phyloP scores from a whole-genome alignment of 257 asterid genomes.

The Agastache rugosa region DNA sequence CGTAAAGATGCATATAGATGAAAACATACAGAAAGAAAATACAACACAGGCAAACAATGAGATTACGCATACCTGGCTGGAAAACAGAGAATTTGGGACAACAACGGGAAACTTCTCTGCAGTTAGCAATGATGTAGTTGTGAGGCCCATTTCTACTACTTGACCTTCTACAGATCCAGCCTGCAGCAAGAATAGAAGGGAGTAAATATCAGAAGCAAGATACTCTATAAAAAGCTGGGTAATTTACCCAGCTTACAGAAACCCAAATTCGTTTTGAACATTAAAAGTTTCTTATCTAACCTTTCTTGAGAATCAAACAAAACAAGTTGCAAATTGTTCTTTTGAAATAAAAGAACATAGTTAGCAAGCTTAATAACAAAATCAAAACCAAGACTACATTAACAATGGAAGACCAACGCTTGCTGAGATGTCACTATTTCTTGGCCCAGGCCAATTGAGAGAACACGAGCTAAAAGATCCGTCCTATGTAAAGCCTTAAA shows the following conservation, averaged over 20 bases:
- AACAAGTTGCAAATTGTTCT: neutral
- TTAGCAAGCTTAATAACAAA: neutral
- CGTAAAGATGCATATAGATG: neutral
- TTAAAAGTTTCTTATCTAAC: neutral
- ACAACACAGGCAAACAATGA: conserved; percentile 4
- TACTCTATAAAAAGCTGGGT: neutral
- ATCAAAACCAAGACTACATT: neutral
- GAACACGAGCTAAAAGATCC: neutral
- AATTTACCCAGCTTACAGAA: conserved; percentile 3
- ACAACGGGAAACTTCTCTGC: conserved; percentile 85
- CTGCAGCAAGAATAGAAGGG: conserved; percentile 47
- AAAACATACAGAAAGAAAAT: neutral
- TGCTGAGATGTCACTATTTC: neutral
- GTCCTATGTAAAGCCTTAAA: neutral
- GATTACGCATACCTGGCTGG: conserved; percentile 73
- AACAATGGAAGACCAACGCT: conserved; percentile 22
- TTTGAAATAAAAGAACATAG: neutral
- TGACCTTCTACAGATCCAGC: conserved; percentile 98
- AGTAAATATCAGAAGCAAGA: conserved; percentile 14
- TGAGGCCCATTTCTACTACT: conserved; percentile 89
- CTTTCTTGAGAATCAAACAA: conserved; percentile 9
- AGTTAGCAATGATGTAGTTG: conserved; percentile 81
- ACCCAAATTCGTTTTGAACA: neutral
- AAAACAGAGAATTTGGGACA: conserved; percentile 91
- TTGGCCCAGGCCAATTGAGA: neutral